Conservation (phyloP, 116 monocot genomes). For the Iris pallida region DNA sequence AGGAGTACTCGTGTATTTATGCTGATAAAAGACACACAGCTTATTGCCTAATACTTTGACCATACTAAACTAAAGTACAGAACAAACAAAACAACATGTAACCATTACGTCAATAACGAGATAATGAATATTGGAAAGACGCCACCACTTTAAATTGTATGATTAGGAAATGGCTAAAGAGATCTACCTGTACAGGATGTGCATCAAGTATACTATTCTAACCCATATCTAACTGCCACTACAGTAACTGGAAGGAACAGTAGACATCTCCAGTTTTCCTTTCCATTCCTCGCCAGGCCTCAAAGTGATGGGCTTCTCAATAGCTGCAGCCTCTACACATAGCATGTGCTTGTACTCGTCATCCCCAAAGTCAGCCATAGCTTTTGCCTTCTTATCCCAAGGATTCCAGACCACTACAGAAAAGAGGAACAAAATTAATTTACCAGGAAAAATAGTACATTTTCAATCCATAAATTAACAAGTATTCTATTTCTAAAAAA, state of each 20-base stretch:
- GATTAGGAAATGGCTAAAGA: not conserved
- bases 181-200: conserved; percentile 7
- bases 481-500: no score
- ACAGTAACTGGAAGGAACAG: conserved; percentile 51
- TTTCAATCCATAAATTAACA: no score
- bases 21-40: not conserved
- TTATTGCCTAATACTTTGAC: not conserved
- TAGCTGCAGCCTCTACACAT: conserved; percentile 43
- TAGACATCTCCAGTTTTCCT: conserved; percentile 46
- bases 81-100: no score
- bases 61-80: no score
- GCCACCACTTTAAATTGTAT: not conserved
- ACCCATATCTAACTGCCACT: conserved; percentile 49
- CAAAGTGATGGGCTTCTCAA: conserved; percentile 43
- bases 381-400: conserved; percentile 62
- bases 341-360: conserved; percentile 63
- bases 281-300: conserved; percentile 68
- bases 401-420: conserved; percentile 61
- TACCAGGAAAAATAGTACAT: no score
- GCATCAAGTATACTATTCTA: not conserved
- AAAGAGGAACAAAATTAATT: not conserved
- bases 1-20: no score
- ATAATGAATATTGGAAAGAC: no score
- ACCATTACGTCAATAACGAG: no score
- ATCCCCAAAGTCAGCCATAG: conserved; percentile 44